phyloP scores from a whole-genome alignment of 805 yeast species.

The Saccharomycopsis sp. region DNA sequence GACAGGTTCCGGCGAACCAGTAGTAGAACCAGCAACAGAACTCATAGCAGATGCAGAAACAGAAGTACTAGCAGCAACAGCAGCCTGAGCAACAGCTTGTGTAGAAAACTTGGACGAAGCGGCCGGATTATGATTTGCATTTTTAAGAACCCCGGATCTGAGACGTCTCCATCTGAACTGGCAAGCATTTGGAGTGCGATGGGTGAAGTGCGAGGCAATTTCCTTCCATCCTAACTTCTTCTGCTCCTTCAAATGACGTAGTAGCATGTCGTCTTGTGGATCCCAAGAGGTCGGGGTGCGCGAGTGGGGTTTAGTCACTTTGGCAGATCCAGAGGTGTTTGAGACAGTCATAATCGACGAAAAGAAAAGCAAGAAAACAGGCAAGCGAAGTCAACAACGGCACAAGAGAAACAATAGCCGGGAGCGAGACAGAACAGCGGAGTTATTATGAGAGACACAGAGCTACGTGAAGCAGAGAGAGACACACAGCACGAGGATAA shows the following conservation, averaged over 20 bases:
- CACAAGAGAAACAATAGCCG: not conserved
- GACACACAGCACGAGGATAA: no score
- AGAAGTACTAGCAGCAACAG: slow-evolving; percentile 10
- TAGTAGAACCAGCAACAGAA: not conserved
- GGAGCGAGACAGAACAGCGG: no score
- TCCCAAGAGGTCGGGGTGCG: slow-evolving; percentile 49
- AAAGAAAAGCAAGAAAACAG: not conserved
- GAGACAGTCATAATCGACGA: not conserved
- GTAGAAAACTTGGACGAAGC: slow-evolving; percentile 16
- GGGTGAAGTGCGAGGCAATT: slow-evolving; percentile 68
- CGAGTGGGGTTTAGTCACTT: slow-evolving; percentile 4
- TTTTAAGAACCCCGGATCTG: slow-evolving; percentile 36
- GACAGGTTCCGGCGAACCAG: not conserved
- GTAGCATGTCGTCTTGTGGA: slow-evolving; percentile 62
- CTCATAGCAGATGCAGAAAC: not conserved
- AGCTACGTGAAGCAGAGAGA: no score
- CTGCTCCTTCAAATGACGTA: slow-evolving; percentile 73
- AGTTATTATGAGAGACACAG: no score
- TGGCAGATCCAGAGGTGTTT: not conserved
- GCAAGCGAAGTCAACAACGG: not conserved
- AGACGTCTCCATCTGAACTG: slow-evolving; percentile 84
- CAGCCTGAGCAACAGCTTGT: slow-evolving; percentile 17
- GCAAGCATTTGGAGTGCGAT: slow-evolving; percentile 83
- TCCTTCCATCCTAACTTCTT: slow-evolving; percentile 88
- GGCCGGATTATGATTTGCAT: slow-evolving; percentile 21